Evolutionary conservation across 2,329 filamentous ascomycete species (phyloP), one percentile per base, ranked within the genome.

Genomic region (Akanthomyces uredinophilus): DNA sequence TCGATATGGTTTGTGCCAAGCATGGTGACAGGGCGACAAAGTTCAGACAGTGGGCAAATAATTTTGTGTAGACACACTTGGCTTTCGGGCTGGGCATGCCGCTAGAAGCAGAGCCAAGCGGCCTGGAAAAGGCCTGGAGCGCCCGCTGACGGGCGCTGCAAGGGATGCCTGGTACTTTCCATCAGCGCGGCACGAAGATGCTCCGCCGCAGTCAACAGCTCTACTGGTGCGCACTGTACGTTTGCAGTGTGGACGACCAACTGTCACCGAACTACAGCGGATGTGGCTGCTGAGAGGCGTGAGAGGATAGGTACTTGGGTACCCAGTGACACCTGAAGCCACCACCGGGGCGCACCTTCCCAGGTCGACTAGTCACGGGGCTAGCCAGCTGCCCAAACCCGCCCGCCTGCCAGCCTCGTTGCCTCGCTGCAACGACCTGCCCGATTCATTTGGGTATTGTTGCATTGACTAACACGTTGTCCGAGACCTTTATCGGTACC

Each of bases 401-500:
- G 20, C 43, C 10, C 43, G 43, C 43, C 18, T n/a, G 43, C n/a
- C 43, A n/a, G 43, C 43, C 43, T 46, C 43, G 20, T 22, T 20
- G 44, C 44, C 44, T 51, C 27, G 20, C 27, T 51, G 27, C 18
- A n/a, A 11, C 32, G 46, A 41, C 55, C 32, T 58, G 32, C 47
- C 47, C 13, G 37, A 43, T 51, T 51, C 37, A 50, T 32, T 39
- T 22, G 32, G 46, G 46, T 27, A 49, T 50, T n/a, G 57, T 44
- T 52, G 47, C 47, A 60, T 46, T 14, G 39, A 10, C 49, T 8
- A 22, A 52, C 27, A 39, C n/a, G 24, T 52, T 3, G 27, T 43
- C 49, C n/a, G 39, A 44, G 43, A 54, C 43, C 39, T 29, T 29
- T 52, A 54, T 54, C 59, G 59, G 59, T 61, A 49, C 58, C 58